These are phyloP conservation scores for Nicotiana otophora DNA, from an alignment of 257 asterid genomes.

Conservation along the genomic window DNA sequence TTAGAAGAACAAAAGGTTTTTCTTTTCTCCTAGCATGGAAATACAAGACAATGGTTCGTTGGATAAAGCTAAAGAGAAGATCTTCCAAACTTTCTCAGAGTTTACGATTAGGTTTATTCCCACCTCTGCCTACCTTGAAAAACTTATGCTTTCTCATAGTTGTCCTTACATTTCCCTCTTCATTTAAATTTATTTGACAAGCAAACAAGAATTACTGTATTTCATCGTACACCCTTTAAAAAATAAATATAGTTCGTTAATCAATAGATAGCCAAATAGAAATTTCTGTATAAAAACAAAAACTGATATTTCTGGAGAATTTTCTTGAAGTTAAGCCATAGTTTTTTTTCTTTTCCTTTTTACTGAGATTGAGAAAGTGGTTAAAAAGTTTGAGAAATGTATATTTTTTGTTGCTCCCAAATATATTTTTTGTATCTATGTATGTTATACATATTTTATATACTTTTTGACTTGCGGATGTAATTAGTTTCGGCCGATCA, in stretches of 20 bases:
- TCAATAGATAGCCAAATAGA: background rate
- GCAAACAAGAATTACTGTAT: background rate
- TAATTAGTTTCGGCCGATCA: too few species aligned
- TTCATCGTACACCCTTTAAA: background rate
- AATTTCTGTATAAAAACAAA: background rate
- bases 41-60: slow-evolving; percentile 19
- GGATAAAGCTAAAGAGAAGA: slow-evolving; percentile 18
- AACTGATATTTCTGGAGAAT: too few species aligned
- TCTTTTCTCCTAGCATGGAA: slow-evolving; percentile 36
- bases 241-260: too few species aligned
- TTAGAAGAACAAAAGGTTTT: too few species aligned
- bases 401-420: too few species aligned
- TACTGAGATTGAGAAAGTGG: too few species aligned
- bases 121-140: background rate
- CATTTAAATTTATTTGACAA: background rate
- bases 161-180: background rate
- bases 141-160: too few species aligned
- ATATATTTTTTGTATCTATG: too few species aligned
- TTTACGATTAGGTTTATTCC: slow-evolving; percentile 57
- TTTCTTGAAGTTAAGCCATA: too few species aligned
- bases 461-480: too few species aligned
- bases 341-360: background rate
- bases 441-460: too few species aligned
- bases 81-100: slow-evolving; percentile 34
- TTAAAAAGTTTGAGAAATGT: too few species aligned